Evolutionary conservation across 345 rosid genomes (phyloP).

Genomic region (Raphanus raphanistrum): DNA sequence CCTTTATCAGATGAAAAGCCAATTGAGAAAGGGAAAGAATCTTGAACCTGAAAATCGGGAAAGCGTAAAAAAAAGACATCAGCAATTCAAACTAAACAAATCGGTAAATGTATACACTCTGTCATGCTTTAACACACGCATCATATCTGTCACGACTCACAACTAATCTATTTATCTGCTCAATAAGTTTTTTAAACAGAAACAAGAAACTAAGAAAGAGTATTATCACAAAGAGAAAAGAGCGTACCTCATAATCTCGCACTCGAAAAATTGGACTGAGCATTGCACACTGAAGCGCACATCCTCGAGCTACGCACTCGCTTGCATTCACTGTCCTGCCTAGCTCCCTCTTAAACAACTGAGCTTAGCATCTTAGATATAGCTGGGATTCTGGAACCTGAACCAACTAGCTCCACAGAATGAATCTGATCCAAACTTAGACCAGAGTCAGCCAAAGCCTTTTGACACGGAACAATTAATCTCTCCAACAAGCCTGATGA

Average conservation of each 20-base stretch:
- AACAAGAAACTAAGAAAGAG: background rate
- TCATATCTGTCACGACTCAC: background rate
- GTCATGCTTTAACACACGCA: background rate
- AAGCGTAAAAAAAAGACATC: conserved; percentile 21
- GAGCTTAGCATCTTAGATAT: conserved; percentile 48
- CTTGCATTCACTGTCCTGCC: conserved; percentile 67
- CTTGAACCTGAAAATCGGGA: conserved; percentile 65
- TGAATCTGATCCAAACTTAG: conserved; percentile 50
- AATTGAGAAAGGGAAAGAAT: conserved; percentile 68
- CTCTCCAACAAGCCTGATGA: conserved; percentile 53
- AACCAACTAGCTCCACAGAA: conserved; percentile 71
- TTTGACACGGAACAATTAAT: conserved; percentile 51
- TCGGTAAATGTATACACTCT: background rate
- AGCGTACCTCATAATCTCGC: conserved; percentile 57
- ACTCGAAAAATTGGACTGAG: conserved; percentile 64
- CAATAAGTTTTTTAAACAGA: background rate
- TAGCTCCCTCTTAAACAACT: conserved; percentile 54
- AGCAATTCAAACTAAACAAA: conserved; percentile 11
- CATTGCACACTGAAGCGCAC: conserved; percentile 80
- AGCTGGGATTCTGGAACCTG: conserved; percentile 70
- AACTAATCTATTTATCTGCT: conserved; percentile 1
- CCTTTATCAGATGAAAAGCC: conserved; percentile 66
- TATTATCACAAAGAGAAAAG: conserved; percentile 1
- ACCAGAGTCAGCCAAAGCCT: conserved; percentile 61
- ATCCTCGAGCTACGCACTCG: conserved; percentile 70